phyloP scores from a whole-genome alignment of 2,329 filamentous ascomycete genomes.

The Lizonia empirigonia region DNA sequence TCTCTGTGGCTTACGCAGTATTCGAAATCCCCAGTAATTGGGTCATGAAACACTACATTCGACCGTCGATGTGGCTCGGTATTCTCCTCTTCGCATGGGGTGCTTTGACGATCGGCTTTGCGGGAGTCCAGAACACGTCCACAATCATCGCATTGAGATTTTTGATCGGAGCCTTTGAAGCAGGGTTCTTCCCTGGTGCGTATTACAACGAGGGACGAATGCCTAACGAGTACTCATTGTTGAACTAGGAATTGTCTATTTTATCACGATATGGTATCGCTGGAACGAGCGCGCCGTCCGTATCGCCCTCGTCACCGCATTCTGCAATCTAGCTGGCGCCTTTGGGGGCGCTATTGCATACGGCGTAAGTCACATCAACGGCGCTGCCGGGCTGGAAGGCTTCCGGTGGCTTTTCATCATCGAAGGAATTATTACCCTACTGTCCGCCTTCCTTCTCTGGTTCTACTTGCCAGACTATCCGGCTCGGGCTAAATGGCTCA shows the following conservation, averaged over 20 bases:
- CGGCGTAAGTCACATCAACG: conserved; percentile 52
- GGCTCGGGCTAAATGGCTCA: conserved; percentile 55
- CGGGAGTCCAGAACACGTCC: conserved; percentile 50
- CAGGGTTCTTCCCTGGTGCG: conserved; percentile 36
- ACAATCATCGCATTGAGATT: conserved; percentile 51
- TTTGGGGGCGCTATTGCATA: conserved; percentile 64
- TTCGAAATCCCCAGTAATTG: conserved; percentile 63
- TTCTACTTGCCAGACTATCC: conserved; percentile 58
- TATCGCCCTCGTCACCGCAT: conserved; percentile 62
- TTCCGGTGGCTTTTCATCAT: conserved; percentile 38
- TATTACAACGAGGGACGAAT: too few relatives aligned
- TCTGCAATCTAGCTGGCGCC: conserved; percentile 61
- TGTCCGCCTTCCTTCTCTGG: conserved; percentile 46
- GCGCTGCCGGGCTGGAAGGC: conserved; percentile 42
- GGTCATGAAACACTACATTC: conserved; percentile 61
- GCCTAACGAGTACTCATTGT: not conserved
- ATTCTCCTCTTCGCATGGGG: conserved; percentile 57
- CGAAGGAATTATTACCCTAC: conserved; percentile 30
- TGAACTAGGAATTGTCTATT: conserved; percentile 49
- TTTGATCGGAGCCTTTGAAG: conserved; percentile 45
- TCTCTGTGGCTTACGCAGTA: conserved; percentile 43
- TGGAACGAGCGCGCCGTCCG: conserved; percentile 63
- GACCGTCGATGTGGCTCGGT: conserved; percentile 48
- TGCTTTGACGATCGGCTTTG: conserved; percentile 52
- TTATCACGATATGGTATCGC: conserved; percentile 63